phyloP scores from a whole-genome alignment of 129 eudicot species.

The Centaurea solstitialis region DNA sequence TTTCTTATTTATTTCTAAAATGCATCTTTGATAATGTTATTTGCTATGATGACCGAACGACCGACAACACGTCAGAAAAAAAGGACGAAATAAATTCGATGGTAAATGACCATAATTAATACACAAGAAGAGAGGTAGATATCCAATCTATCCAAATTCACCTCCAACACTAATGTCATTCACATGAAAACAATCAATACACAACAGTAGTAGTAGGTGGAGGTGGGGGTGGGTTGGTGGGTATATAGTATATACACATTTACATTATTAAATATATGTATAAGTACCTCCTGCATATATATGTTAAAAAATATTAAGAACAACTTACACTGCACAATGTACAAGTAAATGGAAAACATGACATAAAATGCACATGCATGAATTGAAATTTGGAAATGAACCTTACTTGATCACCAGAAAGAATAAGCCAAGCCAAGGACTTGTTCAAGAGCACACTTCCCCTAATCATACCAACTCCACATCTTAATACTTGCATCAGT shows the following conservation, averaged over 20 bases:
- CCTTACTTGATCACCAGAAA: constrained; percentile 64
- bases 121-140: constrained; percentile 12
- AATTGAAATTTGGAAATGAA: not conserved
- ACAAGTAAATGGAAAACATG: not conserved
- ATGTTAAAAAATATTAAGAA: too few species aligned
- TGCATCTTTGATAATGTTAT: not conserved
- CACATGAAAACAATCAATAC: constrained; percentile 23
- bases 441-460: constrained; percentile 65
- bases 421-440: constrained; percentile 70
- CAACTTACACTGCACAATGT: constrained; percentile 3
- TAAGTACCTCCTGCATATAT: too few species aligned
- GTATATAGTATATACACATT: not conserved
- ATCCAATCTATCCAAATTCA: constrained; percentile 1
- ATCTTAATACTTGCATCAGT: constrained; percentile 57
- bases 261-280: too few species aligned
- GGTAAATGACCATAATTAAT: constrained; percentile 22
- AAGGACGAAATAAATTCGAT: constrained; percentile 12
- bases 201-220: constrained; percentile 4
- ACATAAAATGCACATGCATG: not conserved
- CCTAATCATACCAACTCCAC: constrained; percentile 54
- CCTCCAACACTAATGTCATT: constrained; percentile 8
- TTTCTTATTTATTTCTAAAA: not conserved
- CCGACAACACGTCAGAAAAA: constrained; percentile 5
- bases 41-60: not conserved
- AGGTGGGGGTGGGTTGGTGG: not conserved